Evolutionary conservation across 148 eudicot genomes (phyloP).

Genomic region (Rhododendron kiyosumense): DNA sequence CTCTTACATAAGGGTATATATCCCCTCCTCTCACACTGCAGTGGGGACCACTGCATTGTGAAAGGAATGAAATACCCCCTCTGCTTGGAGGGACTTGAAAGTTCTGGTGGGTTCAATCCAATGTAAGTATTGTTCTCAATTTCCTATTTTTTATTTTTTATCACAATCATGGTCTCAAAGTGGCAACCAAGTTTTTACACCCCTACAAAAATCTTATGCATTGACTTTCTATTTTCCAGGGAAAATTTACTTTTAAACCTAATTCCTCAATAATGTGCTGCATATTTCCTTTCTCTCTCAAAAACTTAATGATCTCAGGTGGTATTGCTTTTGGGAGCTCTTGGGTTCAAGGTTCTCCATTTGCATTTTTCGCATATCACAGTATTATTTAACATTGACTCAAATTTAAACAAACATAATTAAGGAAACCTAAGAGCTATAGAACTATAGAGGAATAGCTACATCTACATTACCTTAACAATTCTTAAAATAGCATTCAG

Average conservation of each 20-base stretch:
- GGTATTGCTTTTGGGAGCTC: not conserved
- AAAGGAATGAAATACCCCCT: not conserved
- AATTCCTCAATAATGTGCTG: not conserved
- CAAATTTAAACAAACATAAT: not conserved
- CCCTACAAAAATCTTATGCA: not conserved
- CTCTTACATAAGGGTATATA: not conserved
- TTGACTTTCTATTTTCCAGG: not conserved
- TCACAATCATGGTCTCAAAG: not conserved
- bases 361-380: not conserved
- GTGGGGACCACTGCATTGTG: too few species aligned
- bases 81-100: not conserved
- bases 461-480: slow-evolving; percentile 22
- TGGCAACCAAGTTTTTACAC: not conserved
- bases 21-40: too few species aligned
- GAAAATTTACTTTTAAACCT: not conserved
- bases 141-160: not conserved
- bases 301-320: not conserved
- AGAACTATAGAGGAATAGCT: slow-evolving; percentile 1
- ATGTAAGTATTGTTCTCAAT: not conserved
- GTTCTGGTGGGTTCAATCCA: not conserved
- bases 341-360: not conserved
- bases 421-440: not conserved
- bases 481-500: slow-evolving; percentile 11
- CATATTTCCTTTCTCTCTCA: not conserved
- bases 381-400: not conserved